phyloP scores from a whole-genome alignment of 169 alveolate genomes.

The Babesia gibsoni region DNA sequence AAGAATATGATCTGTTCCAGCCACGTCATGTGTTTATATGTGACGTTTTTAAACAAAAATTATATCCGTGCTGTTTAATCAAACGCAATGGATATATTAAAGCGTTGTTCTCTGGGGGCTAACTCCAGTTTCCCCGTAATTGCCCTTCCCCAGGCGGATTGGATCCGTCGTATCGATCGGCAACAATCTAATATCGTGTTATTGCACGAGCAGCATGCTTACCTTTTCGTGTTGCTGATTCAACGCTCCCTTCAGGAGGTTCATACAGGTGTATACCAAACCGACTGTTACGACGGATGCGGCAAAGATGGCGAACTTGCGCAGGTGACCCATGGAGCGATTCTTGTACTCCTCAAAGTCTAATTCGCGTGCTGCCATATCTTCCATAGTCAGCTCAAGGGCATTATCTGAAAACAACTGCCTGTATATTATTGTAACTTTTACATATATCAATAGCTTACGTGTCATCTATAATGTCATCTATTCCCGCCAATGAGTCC shows the following conservation, averaged over 20 bases:
- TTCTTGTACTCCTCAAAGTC: slow-evolving; percentile 19
- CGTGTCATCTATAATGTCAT: slow-evolving; percentile 23
- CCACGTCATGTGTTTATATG: too few relatives aligned
- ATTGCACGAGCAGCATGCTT: background rate
- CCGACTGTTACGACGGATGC: slow-evolving; percentile 53
- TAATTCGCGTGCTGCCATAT: slow-evolving; percentile 37
- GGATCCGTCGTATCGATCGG: slow-evolving; percentile 10
- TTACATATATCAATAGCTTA: background rate
- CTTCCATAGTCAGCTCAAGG: slow-evolving; percentile 24
- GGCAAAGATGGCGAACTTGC: background rate
- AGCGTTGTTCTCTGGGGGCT: too few relatives aligned
- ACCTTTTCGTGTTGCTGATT: slow-evolving; percentile 39
- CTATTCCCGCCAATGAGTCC: slow-evolving; percentile 44
- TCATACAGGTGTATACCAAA: slow-evolving; percentile 1
- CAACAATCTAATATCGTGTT: background rate
- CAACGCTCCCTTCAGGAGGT: slow-evolving; percentile 2
- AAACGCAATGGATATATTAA: too few relatives aligned
- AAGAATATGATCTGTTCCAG: too few relatives aligned
- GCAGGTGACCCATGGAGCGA: slow-evolving; percentile 7
- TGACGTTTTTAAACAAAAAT: too few relatives aligned
- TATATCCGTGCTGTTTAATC: too few relatives aligned
- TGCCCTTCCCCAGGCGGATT: too few relatives aligned
- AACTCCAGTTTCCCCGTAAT: too few relatives aligned
- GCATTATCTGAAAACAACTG: slow-evolving; percentile 32
- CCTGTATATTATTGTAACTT: background rate